A percentile compares a stretch with the other conserved stretches of the same genome.
phyloP scores from a whole-genome alignment of 495 filamentous ascomycete genomes.

The Lophiostoma macrostomum region DNA sequence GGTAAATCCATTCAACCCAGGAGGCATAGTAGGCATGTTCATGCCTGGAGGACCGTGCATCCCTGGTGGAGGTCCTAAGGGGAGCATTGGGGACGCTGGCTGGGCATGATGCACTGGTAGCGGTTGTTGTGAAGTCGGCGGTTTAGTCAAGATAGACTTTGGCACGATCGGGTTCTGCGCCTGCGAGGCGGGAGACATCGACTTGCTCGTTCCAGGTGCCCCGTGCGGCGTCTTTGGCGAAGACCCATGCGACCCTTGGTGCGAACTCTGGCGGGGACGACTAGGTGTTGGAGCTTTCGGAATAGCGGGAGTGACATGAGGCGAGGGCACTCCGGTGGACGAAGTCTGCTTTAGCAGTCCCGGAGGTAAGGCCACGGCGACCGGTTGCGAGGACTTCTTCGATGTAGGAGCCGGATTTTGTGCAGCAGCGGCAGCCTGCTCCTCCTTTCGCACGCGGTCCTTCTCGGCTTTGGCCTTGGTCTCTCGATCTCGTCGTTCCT shows the following conservation, averaged over 20 bases:
- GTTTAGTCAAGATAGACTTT: conserved; percentile 40
- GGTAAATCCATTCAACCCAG: conserved; percentile 39
- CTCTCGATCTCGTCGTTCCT: conserved; percentile 49
- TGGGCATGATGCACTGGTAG: conserved; percentile 50
- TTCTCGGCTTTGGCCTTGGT: conserved; percentile 38
- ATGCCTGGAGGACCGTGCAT: conserved; percentile 52
- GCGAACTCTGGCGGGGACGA: conserved; percentile 71
- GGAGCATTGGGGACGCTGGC: conserved; percentile 50
- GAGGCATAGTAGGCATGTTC: conserved; percentile 43
- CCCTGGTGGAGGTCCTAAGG: conserved; percentile 49
- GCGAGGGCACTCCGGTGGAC: conserved; percentile 60
- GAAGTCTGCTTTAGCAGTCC: conserved; percentile 51
- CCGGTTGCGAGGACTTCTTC: conserved; percentile 49
- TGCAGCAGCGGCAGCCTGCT: conserved; percentile 46
- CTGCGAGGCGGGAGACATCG: conserved; percentile 61
- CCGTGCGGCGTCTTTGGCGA: conserved; percentile 62
- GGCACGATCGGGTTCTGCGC: conserved; percentile 44
- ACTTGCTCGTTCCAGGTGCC: conserved; percentile 57
- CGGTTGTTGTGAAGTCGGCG: conserved; percentile 31
- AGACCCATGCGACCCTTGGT: conserved; percentile 71
- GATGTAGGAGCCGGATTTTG: conserved; percentile 16
- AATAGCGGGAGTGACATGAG: conserved; percentile 75
- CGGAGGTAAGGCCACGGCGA: conserved; percentile 53
- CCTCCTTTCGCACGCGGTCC: conserved; percentile 55
- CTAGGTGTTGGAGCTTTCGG: conserved; percentile 80